Evolutionary conservation across 495 filamentous ascomycete genomes (phyloP), one percentile per base, ranked within the genome.

Genomic region (Penicillium dipodomyicola): DNA sequence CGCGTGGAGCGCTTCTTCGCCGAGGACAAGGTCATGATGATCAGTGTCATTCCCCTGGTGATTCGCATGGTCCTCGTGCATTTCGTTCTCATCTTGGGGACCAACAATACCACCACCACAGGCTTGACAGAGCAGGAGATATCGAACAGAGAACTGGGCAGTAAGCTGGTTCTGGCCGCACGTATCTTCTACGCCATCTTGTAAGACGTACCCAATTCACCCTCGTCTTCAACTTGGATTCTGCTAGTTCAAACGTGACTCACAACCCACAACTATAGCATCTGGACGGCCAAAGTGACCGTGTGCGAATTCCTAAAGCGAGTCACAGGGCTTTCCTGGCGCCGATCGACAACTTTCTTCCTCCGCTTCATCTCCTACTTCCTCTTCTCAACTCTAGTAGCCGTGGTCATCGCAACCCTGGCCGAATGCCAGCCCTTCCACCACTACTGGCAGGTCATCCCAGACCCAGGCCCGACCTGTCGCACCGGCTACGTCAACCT

Each of bases 211-310:
- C 29, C 20, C 37, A 42, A 29, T n/a, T 1, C n/a, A 42, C 35
- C 11, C 45, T 33, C 3, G 17, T 19, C n/a, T 30, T 19, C 17
- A 10, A 4, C 45, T 19, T 10, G 11, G 6, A 39, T 17, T 17
- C 14, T 23, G 7, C 44, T 12, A 48, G 15, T 32, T 33, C 45
- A 42, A 43, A 15, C n/a, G 2, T 19, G 11, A 52, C 49, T 39
- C 23, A 40, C 19, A 39, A n/a, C 44, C 15, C 23, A 45, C 35
- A 11, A 35, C 39, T 41, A n/a, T 50, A 94, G 92, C 60, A 87
- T 98, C 54, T 98, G 93, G 93, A 87, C 86, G 29, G 83, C 92
- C 64, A 98, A 97, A 72, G 82, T 87, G 69, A 90, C 92, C 45
- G 88, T 97, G 52, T 88, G 88, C 57, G 91, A 95, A 68, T 97